Conservation (phyloP, 306 rosid genomes). For the Argentina anserina region DNA sequence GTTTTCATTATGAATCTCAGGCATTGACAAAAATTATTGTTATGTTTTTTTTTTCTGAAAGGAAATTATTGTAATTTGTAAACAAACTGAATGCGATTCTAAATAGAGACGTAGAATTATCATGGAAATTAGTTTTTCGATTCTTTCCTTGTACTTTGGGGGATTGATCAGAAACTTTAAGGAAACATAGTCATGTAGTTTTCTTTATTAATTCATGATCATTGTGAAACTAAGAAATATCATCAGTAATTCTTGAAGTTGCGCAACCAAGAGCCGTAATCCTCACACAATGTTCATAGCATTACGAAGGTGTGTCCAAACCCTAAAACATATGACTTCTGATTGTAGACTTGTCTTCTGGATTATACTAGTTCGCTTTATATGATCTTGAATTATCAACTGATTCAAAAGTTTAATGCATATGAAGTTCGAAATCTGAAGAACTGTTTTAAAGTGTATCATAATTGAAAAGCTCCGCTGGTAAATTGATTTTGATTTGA, state of each 20-base stretch:
- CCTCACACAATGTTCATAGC: background rate
- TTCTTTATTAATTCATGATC: background rate
- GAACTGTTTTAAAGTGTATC: background rate
- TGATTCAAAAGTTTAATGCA: background rate
- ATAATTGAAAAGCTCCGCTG: background rate
- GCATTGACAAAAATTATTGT: too few species aligned
- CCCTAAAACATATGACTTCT: background rate
- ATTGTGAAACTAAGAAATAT: background rate
- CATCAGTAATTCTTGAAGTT: background rate
- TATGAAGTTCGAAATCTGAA: background rate
- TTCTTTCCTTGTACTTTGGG: slow-evolving; percentile 2
- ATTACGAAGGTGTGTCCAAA: background rate
- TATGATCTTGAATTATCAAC: background rate
- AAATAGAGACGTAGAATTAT: background rate
- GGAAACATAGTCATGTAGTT: background rate
- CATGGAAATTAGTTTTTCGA: background rate
- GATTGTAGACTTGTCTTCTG: background rate
- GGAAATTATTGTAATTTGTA: too few species aligned
- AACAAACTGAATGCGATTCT: background rate
- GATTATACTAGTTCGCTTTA: background rate
- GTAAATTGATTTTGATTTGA: background rate
- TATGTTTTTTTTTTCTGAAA: too few species aligned
- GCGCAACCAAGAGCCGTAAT: background rate
- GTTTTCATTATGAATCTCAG: too few species aligned
- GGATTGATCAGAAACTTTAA: background rate